phyloP scores from a whole-genome alignment of 1,284 basidiomycete genomes.

The Microbotryum silenes-acaulis region DNA sequence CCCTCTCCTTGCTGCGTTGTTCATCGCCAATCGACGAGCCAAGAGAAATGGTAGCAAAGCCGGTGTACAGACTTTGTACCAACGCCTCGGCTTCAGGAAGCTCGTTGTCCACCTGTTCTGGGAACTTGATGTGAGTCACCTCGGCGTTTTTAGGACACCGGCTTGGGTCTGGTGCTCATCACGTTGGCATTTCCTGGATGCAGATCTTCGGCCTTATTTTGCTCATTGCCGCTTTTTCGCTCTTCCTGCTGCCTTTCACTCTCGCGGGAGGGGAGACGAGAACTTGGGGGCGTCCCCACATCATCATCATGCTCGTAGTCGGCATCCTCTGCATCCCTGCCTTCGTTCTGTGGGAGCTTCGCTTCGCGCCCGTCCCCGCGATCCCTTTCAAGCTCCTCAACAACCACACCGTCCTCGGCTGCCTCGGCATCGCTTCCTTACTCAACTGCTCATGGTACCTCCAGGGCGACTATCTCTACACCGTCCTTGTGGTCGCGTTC shows the following conservation, averaged over 20 bases:
- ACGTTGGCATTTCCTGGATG: background rate
- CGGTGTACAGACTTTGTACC: constrained; percentile 36
- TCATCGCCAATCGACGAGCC: constrained; percentile 34
- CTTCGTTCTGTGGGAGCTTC: constrained; percentile 43
- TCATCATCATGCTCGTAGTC: constrained; percentile 43
- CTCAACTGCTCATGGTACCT: constrained; percentile 43
- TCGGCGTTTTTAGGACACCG: no score
- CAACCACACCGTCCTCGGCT: constrained; percentile 41
- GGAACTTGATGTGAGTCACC: constrained; percentile 37
- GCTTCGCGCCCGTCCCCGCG: constrained; percentile 40
- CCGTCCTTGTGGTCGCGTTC: constrained; percentile 42
- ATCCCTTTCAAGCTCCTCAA: constrained; percentile 42
- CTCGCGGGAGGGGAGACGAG: constrained; percentile 39
- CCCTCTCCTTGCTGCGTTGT: constrained; percentile 39
- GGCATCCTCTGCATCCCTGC: constrained; percentile 40
- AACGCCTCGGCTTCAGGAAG: constrained; percentile 24
- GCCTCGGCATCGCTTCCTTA: constrained; percentile 40
- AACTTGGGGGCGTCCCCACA: constrained; percentile 39
- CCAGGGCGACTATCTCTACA: constrained; percentile 42
- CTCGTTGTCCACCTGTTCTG: constrained; percentile 42
- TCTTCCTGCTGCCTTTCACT: constrained; percentile 43
- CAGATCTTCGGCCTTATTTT: background rate
- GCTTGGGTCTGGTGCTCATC: no score
- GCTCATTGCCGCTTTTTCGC: constrained; percentile 38
- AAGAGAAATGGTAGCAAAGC: constrained; percentile 36